phyloP scores from a whole-genome alignment of 306 rosid genomes.

The Begonia masoniana region DNA sequence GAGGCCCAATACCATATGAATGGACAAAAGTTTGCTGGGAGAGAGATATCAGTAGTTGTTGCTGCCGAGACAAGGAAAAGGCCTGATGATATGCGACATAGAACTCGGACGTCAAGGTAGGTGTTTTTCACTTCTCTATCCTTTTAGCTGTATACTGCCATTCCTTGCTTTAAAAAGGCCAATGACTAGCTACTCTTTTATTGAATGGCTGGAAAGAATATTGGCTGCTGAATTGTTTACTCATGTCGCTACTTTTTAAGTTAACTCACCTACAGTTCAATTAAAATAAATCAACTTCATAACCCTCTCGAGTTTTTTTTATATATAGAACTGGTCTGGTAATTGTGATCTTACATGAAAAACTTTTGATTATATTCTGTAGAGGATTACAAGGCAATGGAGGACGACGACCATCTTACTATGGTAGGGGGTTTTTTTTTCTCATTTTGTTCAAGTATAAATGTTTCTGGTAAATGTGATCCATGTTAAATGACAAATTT shows the following conservation, averaged over 20 bases:
- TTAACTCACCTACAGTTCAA: not conserved
- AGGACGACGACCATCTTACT: constrained; percentile 59
- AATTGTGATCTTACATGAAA: not conserved
- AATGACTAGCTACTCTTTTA: not conserved
- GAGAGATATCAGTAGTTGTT: constrained; percentile 91
- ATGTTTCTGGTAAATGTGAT: not conserved
- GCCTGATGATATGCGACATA: constrained; percentile 93
- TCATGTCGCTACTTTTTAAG: not conserved
- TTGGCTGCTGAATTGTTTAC: not conserved
- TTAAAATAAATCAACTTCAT: not conserved
- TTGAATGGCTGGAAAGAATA: constrained; percentile 8
- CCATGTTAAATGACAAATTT: too few relatives aligned
- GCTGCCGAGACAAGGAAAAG: constrained; percentile 96
- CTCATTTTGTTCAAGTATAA: not conserved
- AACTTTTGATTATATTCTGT: constrained; percentile 10
- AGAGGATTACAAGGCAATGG: constrained; percentile 63
- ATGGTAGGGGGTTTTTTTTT: constrained; percentile 36
- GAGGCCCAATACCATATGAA: constrained; percentile 99
- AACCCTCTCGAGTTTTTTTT: not conserved
- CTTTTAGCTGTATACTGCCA: not conserved
- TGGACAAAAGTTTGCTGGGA: constrained; percentile 84
- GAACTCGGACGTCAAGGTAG: constrained; percentile 49
- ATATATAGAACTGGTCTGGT: not conserved
- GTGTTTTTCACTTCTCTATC: constrained; percentile 3
- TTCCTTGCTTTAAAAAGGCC: not conserved